A percentile compares a stretch with the other conserved stretches of the same genome.
These are phyloP conservation scores for Xerophyta viscosa DNA, from an alignment of 106 monocot genomes.

Conservation along the genomic window DNA sequence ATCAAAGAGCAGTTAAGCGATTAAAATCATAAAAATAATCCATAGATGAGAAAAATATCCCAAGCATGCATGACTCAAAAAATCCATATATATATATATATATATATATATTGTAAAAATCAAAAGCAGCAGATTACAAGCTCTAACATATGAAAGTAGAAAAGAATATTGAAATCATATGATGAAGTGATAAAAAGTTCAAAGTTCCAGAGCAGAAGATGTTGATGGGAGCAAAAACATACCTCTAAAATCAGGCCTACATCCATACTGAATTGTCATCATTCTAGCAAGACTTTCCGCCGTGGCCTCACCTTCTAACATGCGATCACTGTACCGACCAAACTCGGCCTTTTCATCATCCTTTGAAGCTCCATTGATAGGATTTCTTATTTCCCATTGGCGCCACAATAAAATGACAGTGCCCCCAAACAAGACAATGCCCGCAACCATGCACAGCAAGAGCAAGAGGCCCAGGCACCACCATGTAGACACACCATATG, in stretches of 20 bases:
- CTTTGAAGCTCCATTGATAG: slow-evolving; percentile 1
- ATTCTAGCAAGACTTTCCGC: slow-evolving; percentile 26
- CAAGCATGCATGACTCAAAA: no score
- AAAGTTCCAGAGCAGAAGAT: no score
- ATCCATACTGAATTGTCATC: slow-evolving; percentile 50
- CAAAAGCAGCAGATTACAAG: no score
- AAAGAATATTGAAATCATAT: no score
- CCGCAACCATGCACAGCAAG: slow-evolving; percentile 50
- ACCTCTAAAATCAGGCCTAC: slow-evolving; percentile 78
- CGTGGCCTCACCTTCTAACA: neutral
- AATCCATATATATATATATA: no score
- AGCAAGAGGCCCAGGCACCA: slow-evolving; percentile 70
- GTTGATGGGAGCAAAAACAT: neutral
- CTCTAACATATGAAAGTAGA: no score
- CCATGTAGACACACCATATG: slow-evolving; percentile 40
- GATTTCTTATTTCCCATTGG: slow-evolving; percentile 24
- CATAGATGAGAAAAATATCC: no score
- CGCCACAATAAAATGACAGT: slow-evolving; percentile 56
- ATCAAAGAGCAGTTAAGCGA: no score
- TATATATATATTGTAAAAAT: no score
- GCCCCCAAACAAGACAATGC: slow-evolving; percentile 53
- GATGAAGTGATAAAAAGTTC: no score
- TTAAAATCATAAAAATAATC: no score
- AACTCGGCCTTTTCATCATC: slow-evolving; percentile 17
- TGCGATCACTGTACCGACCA: neutral